phyloP scores from a whole-genome alignment of 176 grass and related monocot species.

The Avena sativa region DNA sequence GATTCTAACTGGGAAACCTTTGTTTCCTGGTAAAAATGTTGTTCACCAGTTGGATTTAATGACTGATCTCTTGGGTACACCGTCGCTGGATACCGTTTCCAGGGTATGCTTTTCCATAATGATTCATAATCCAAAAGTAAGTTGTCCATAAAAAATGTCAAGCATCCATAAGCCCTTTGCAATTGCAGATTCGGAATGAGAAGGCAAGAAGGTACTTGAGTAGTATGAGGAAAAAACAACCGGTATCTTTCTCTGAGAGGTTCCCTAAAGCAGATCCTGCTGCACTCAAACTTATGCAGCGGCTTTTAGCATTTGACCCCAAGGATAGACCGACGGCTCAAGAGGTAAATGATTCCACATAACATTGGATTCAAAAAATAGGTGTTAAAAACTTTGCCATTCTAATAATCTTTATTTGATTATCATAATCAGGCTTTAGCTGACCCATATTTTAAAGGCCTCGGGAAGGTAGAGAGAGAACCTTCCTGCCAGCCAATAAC shows the following conservation, averaged over 20 bases:
- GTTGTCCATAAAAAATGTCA: slow-evolving; percentile 27
- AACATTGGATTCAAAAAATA: neutral
- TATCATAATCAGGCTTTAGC: slow-evolving; percentile 76
- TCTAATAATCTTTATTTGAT: slow-evolving; percentile 28
- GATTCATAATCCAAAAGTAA: slow-evolving; percentile 36
- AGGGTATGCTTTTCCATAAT: slow-evolving; percentile 59
- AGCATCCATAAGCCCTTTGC: slow-evolving; percentile 37
- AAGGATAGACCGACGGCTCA: slow-evolving; percentile 94
- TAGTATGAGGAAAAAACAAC: slow-evolving; percentile 83
- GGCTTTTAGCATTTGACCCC: slow-evolving; percentile 94
- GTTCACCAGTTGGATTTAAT: slow-evolving; percentile 99
- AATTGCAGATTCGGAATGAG: slow-evolving; percentile 87
- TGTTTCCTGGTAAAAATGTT: slow-evolving; percentile 99
- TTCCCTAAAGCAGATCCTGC: slow-evolving; percentile 91
- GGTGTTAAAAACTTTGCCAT: neutral
- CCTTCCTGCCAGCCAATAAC: slow-evolving; percentile 90
- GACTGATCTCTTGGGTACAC: slow-evolving; percentile 95
- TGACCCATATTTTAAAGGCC: slow-evolving; percentile 97
- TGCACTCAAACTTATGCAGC: slow-evolving; percentile 83
- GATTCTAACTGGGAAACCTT: slow-evolving; percentile 89
- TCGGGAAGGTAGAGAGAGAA: slow-evolving; percentile 86
- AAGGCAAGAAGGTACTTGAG: slow-evolving; percentile 93
- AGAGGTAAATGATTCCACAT: slow-evolving; percentile 55
- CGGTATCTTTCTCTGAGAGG: slow-evolving; percentile 79
- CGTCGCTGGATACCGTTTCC: slow-evolving; percentile 80